Evolutionary conservation across 2,329 filamentous ascomycete species (phyloP).

Genomic region (Aspergillus sp.): DNA sequence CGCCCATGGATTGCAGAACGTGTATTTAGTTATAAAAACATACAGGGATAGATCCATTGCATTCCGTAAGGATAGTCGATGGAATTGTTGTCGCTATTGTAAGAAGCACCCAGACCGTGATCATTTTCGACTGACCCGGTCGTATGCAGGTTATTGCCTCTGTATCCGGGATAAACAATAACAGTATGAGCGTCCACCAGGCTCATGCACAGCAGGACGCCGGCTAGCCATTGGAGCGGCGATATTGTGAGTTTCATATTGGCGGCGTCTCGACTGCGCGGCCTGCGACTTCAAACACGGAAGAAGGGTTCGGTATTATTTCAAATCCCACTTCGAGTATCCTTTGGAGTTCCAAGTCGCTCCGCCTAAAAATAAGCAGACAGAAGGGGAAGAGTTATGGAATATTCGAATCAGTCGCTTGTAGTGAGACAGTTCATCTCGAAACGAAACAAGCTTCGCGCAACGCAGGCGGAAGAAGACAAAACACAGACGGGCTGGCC

Average conservation of each 20-base stretch:
- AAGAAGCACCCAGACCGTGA: constrained; percentile 48
- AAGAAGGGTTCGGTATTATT: background rate
- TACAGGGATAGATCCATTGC: constrained; percentile 96
- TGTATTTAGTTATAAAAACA: constrained; percentile 33
- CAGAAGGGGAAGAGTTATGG: background rate
- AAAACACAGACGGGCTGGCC: constrained; percentile 21
- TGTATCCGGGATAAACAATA: constrained; percentile 81
- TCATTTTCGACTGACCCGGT: constrained; percentile 59
- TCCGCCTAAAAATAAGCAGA: constrained; percentile 1
- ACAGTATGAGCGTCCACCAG: constrained; percentile 64
- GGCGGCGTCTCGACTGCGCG: background rate
- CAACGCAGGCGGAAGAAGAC: constrained; percentile 5
- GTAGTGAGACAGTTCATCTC: constrained; percentile 2
- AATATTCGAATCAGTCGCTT: constrained; percentile 7
- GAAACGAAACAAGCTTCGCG: constrained; percentile 21
- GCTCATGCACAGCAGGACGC: constrained; percentile 37
- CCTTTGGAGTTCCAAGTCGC: background rate
- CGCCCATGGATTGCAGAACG: background rate
- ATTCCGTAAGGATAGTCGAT: constrained; percentile 75
- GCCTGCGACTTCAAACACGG: constrained; percentile 1
- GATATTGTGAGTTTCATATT: constrained; percentile 30
- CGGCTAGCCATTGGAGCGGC: constrained; percentile 28
- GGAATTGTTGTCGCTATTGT: constrained; percentile 42
- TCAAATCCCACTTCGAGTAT: background rate
- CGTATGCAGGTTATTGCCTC: constrained; percentile 80